phyloP scores from a whole-genome alignment of 306 rosid species.

The apple (Malus domestica) region ASM211411v1 NC_041803.1:12837501-12838000 shows the following conservation, averaged over 20 bases:
- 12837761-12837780: neutral
- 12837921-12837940: too few relatives aligned
- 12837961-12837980: too few relatives aligned
- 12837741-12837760: neutral
- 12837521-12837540: conserved; percentile 21
- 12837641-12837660: neutral
- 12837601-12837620: conserved; percentile 11
- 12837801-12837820: neutral
- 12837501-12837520: too few relatives aligned
- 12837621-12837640: neutral
- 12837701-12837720: neutral
- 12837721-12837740: neutral
- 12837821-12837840: neutral
- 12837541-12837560: conserved; percentile 14
- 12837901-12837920: too few relatives aligned
- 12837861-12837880: too few relatives aligned
- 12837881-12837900: too few relatives aligned
- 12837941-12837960: too few relatives aligned
- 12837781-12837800: neutral
- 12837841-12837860: neutral
- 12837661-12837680: neutral
- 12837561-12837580: conserved; percentile 7
- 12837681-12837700: neutral
- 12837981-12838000: neutral
- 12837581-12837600: conserved; percentile 3